phyloP scores from a whole-genome alignment of 192 early-diverging fungal species.

The Endogone sp. region DNA sequence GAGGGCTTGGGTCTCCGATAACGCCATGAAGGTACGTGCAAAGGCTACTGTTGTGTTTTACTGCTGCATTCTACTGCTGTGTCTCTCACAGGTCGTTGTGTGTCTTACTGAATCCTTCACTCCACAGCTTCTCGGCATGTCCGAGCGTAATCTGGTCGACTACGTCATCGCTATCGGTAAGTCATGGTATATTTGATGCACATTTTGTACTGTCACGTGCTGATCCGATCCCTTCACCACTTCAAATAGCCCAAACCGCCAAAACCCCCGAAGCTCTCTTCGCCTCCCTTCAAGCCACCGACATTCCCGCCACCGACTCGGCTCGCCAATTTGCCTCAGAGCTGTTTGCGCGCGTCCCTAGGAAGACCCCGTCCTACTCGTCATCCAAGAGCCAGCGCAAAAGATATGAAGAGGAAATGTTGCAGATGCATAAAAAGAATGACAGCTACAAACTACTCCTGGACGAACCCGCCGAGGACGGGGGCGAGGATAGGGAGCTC shows the following conservation, averaged over 20 bases:
- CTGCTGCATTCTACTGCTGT: too few relatives aligned
- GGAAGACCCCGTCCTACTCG: constrained; percentile 35
- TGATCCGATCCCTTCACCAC: too few relatives aligned
- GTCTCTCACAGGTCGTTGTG: too few relatives aligned
- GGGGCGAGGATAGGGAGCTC: constrained; percentile 38
- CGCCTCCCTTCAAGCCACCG: constrained; percentile 48
- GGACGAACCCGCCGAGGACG: constrained; percentile 36
- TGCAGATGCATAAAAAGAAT: constrained; percentile 32
- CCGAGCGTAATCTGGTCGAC: constrained; percentile 64
- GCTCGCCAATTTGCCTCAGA: constrained; percentile 61
- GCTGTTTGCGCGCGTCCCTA: constrained; percentile 57
- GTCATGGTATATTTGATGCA: background rate
- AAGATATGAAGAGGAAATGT: constrained; percentile 60
- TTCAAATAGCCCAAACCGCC: constrained; percentile 47
- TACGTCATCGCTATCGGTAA: constrained; percentile 61
- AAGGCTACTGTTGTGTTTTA: background rate
- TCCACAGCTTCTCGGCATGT: constrained; percentile 56
- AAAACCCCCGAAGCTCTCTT: constrained; percentile 52
- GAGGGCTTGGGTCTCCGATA: background rate
- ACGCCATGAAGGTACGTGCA: background rate
- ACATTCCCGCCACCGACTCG: constrained; percentile 52
- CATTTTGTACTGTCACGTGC: background rate
- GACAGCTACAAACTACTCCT: constrained; percentile 23
- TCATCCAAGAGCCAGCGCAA: constrained; percentile 43
- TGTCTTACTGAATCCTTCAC: too few relatives aligned